phyloP scores from a whole-genome alignment of 1,139 yeast species.

The Geotrichum restrictum region DNA sequence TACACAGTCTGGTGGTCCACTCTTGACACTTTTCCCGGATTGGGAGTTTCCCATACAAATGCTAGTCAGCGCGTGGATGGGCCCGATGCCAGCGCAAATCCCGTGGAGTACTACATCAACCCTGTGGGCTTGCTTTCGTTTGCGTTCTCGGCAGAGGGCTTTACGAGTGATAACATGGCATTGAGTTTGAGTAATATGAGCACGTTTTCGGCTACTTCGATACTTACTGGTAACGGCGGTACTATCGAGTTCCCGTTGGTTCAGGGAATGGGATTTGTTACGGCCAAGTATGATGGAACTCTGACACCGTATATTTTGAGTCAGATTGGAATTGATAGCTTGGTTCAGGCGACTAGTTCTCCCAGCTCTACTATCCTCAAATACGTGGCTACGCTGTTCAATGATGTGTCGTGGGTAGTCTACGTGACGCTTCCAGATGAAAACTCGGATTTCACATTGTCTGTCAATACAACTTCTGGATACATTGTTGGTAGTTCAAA shows the following conservation, averaged over 20 bases:
- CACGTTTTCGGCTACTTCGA: constrained; percentile 53
- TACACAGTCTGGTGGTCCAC: constrained; percentile 55
- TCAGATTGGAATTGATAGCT: constrained; percentile 49
- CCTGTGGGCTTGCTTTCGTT: constrained; percentile 41
- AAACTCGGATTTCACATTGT: constrained; percentile 40
- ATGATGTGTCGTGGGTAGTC: constrained; percentile 54
- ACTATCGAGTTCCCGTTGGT: constrained; percentile 44
- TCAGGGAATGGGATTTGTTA: constrained; percentile 78
- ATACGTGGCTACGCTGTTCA: constrained; percentile 43
- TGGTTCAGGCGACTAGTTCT: constrained; percentile 32
- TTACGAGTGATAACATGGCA: constrained; percentile 48
- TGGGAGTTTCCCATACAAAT: constrained; percentile 66
- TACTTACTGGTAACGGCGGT: constrained; percentile 16
- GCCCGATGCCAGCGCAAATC: constrained; percentile 42
- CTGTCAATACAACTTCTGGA: constrained; percentile 48
- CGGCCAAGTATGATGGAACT: constrained; percentile 58
- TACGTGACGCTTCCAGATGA: constrained; percentile 52
- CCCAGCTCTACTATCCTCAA: constrained; percentile 34
- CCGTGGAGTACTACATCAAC: constrained; percentile 39
- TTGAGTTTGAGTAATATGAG: constrained; percentile 46
- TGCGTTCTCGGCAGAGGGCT: constrained; percentile 36
- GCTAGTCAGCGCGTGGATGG: constrained; percentile 62
- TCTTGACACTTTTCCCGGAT: constrained; percentile 63
- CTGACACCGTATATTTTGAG: constrained; percentile 55
- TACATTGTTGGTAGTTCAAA: constrained; percentile 37